Evolutionary conservation across 1,139 yeast genomes (phyloP).

Genomic region (Hyphopichia khmerensis): DNA sequence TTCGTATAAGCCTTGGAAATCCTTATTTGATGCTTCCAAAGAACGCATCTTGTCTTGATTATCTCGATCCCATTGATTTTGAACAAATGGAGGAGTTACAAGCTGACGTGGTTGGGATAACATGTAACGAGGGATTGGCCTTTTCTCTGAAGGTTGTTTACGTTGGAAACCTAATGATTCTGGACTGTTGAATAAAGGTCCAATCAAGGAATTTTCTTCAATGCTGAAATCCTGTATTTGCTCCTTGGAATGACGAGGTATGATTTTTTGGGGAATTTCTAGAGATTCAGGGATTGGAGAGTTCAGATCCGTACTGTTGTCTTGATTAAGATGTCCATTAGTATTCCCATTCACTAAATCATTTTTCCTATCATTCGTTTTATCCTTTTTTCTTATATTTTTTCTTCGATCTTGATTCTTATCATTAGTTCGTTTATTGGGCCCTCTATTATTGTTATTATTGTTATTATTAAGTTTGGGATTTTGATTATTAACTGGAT

Average conservation of each 20-base stretch:
- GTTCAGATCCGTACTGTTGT: neutral
- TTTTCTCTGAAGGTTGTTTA: conserved; percentile 9
- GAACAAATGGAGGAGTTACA: conserved; percentile 32
- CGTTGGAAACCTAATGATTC: conserved; percentile 27
- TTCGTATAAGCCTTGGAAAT: conserved; percentile 46
- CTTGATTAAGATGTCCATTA: too few species aligned
- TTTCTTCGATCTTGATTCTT: conserved; percentile 1
- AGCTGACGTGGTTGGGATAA: conserved; percentile 38
- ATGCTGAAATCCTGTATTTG: conserved; percentile 19
- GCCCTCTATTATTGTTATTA: conserved; percentile 4
- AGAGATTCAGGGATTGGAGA: conserved; percentile 8
- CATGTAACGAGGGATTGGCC: conserved; percentile 40
- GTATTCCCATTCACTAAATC: too few species aligned
- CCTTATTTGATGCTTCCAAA: conserved; percentile 34
- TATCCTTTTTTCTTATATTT: conserved; percentile 1
- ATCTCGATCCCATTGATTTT: conserved; percentile 39
- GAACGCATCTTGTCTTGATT: conserved; percentile 41
- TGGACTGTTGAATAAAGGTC: conserved; percentile 28
- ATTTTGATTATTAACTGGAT: neutral
- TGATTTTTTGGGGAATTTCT: conserved; percentile 18
- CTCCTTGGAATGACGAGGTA: conserved; percentile 22
- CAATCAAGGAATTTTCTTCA: conserved; percentile 25
- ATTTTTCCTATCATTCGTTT: neutral
- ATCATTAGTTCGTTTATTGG: conserved; percentile 1
- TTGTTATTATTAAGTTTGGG: neutral